Evolutionary conservation across 2,329 filamentous ascomycete species (phyloP).

Genomic region (Sporothrix globosa): DNA sequence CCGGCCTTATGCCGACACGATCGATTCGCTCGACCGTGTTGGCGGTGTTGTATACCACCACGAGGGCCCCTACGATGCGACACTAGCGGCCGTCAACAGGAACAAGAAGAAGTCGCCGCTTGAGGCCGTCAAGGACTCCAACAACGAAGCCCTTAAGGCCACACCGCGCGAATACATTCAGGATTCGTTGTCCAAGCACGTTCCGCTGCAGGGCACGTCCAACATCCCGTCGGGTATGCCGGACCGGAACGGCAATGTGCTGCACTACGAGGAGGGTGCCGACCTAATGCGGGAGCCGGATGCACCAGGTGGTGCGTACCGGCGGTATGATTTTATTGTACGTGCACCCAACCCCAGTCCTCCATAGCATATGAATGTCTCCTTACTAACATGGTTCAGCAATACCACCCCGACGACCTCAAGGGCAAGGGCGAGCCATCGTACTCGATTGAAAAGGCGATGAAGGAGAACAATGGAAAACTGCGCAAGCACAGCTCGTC

Average conservation of each 20-base stretch:
- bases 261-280: conserved; percentile 82
- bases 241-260: conserved; percentile 69
- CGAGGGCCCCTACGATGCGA: conserved; percentile 86
- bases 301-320: conserved; percentile 72
- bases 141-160: conserved; percentile 75
- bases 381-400: conserved; percentile 43
- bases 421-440: conserved; percentile 83
- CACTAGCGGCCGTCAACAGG: conserved; percentile 72
- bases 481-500: conserved; percentile 40
- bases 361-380: conserved; percentile 58
- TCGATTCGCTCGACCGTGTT: conserved; percentile 73
- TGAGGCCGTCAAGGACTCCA: conserved; percentile 73
- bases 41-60: conserved; percentile 76
- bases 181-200: conserved; percentile 72
- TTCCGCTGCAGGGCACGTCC: conserved; percentile 80
- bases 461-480: conserved; percentile 60
- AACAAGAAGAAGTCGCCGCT: conserved; percentile 68
- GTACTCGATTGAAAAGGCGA: conserved; percentile 69
- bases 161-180: conserved; percentile 77
- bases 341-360: conserved; percentile 40
- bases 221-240: conserved; percentile 71
- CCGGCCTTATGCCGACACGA: conserved; percentile 71
- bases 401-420: conserved; percentile 74
- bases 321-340: conserved; percentile 73
- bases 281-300: conserved; percentile 79